phyloP scores from a whole-genome alignment of 257 asterid species.

The Leonotis leonurus region DNA sequence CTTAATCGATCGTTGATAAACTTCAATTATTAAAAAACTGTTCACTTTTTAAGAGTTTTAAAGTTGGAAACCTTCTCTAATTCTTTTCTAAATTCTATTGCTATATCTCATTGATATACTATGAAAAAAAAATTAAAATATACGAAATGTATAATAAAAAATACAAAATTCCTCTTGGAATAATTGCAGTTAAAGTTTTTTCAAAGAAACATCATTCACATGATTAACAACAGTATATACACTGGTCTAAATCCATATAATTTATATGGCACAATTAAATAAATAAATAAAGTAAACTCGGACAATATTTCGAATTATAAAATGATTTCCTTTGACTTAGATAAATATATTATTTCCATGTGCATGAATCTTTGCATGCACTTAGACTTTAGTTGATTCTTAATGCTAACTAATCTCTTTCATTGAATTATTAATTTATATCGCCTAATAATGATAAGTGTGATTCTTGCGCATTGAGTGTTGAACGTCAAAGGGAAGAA shows the following conservation, averaged over 20 bases:
- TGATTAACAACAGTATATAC: not conserved
- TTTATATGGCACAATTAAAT: not conserved
- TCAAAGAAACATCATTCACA: not conserved
- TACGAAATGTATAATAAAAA: too few species aligned
- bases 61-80: not conserved
- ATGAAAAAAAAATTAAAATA: too few species aligned
- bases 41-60: too few species aligned
- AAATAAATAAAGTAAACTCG: not conserved
- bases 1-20: not conserved
- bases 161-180: not conserved
- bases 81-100: not conserved
- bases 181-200: not conserved
- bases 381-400: not conserved
- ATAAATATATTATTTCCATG: not conserved
- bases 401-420: not conserved
- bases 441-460: not conserved
- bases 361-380: not conserved
- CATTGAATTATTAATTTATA: not conserved
- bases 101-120: not conserved
- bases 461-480: not conserved
- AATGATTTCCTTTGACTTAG: not conserved
- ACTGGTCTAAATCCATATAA: not conserved
- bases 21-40: not conserved
- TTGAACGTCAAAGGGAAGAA: not conserved
- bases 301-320: not conserved